phyloP scores from a whole-genome alignment of 2,329 filamentous ascomycete genomes.

The Cladosporium sp. region DNA sequence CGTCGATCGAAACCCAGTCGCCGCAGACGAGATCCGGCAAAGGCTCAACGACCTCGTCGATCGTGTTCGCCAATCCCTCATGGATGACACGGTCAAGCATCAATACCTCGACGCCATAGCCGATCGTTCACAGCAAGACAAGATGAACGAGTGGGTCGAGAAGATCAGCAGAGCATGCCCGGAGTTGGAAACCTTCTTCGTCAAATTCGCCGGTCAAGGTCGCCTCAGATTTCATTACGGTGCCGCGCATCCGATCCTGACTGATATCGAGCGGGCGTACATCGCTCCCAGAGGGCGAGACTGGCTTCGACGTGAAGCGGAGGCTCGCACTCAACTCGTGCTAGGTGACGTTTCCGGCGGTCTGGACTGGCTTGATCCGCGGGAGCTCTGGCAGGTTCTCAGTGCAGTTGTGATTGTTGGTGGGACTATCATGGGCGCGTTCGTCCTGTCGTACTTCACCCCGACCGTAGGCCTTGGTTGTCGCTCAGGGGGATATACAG shows the following conservation, averaged over 20 bases:
- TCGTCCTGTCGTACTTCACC: constrained; percentile 41
- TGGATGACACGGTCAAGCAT: constrained; percentile 25
- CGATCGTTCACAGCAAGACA: constrained; percentile 20
- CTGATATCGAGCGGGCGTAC: constrained; percentile 39
- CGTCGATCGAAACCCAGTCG: constrained; percentile 44
- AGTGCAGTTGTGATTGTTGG: constrained; percentile 35
- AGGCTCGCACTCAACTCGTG: constrained; percentile 33
- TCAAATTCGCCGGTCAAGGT: constrained; percentile 39
- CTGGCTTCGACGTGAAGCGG: constrained; percentile 33
- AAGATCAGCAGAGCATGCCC: constrained; percentile 23
- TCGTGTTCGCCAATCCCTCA: constrained; percentile 32
- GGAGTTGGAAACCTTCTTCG: constrained; percentile 34
- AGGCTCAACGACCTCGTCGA: constrained; percentile 40
- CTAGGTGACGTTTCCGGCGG: constrained; percentile 30
- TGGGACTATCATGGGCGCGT: constrained; percentile 36
- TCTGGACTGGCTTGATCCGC: constrained; percentile 39
- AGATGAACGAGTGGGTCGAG: constrained; percentile 26
- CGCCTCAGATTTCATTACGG: constrained; percentile 35
- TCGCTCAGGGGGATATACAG: constrained; percentile 40
- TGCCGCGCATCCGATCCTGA: constrained; percentile 40
- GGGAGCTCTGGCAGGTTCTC: constrained; percentile 42
- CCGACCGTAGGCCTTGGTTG: constrained; percentile 43
- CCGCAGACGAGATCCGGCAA: constrained; percentile 36
- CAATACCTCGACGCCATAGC: constrained; percentile 30
- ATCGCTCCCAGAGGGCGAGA: constrained; percentile 35